A percentile compares a stretch with the other conserved stretches of the same genome.
phyloP scores from a whole-genome alignment of 1,139 yeast genomes.

The Candida gigantensis region DNA sequence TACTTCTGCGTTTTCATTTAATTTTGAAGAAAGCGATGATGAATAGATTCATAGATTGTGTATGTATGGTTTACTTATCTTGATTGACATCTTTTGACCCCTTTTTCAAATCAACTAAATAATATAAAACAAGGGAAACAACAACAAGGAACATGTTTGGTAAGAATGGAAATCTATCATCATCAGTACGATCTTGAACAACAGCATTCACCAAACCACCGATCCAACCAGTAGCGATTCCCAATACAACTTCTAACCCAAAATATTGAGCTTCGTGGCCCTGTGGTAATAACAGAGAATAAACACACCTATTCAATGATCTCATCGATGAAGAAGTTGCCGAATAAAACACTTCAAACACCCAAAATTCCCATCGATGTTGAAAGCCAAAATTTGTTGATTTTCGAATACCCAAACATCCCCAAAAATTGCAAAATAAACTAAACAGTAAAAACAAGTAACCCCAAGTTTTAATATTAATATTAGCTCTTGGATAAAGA shows the following conservation, averaged over 20 bases:
- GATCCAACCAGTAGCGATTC: conserved; percentile 48
- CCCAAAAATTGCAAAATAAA: conserved; percentile 43
- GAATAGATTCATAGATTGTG: too few relatives aligned
- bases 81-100: conserved; percentile 31
- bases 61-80: not conserved
- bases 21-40: conserved; percentile 27
- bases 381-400: conserved; percentile 38
- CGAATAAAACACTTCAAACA: conserved; percentile 40
- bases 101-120: conserved; percentile 31
- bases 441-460: conserved; percentile 33
- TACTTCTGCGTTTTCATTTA: conserved; percentile 29
- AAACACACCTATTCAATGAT: conserved; percentile 38
- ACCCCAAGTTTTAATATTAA: conserved; percentile 38
- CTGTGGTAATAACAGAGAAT: conserved; percentile 41
- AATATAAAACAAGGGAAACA: conserved; percentile 27
- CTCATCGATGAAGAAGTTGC: conserved; percentile 39
- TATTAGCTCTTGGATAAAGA: conserved; percentile 26
- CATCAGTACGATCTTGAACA: conserved; percentile 43
- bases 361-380: conserved; percentile 48
- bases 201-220: conserved; percentile 42
- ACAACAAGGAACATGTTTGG: conserved; percentile 37
- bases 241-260: conserved; percentile 45
- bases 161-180: conserved; percentile 40
- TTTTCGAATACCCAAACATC: conserved; percentile 37
- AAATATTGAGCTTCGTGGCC: conserved; percentile 49